A percentile compares a stretch with the other conserved stretches of the same genome.
Evolutionary conservation across 441 rosid species (phyloP).

Genomic region (Eruca vesicaria): DNA sequence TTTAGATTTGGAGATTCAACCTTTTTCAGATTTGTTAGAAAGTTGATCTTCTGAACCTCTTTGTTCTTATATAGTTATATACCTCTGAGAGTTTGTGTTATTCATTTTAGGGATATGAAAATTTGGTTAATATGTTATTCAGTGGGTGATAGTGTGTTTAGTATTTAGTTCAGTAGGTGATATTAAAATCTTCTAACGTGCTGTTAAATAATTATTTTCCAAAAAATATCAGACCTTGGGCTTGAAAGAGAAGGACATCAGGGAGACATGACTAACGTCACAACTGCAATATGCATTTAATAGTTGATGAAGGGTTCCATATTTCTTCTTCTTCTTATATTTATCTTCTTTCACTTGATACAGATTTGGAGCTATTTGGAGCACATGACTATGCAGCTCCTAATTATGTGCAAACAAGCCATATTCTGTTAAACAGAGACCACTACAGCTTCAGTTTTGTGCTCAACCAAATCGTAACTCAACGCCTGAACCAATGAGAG

Average conservation of each 20-base stretch:
- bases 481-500: constrained; percentile 66
- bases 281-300: constrained; percentile 65
- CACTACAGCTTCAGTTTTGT: constrained; percentile 91
- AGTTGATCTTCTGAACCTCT: too few relatives aligned
- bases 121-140: background rate
- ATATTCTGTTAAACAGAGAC: constrained; percentile 68
- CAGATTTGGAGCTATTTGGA: constrained; percentile 64
- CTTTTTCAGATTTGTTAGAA: too few relatives aligned
- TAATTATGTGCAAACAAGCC: constrained; percentile 74
- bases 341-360: background rate
- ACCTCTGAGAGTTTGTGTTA: too few relatives aligned
- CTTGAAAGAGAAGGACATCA: constrained; percentile 35
- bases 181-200: constrained; percentile 82
- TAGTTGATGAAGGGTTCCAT: background rate
- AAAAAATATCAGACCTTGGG: constrained; percentile 88
- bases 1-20: too few relatives aligned
- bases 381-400: constrained; percentile 86
- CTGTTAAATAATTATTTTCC: constrained; percentile 57
- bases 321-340: background rate
- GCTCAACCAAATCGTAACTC: constrained; percentile 70
- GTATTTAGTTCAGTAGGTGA: constrained; percentile 48
- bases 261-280: constrained; percentile 67
- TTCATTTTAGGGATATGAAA: too few relatives aligned
- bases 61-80: too few relatives aligned
- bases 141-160: background rate